These are phyloP conservation scores for Rhexocercosporidium sp. DNA, from an alignment of 2,329 filamentous ascomycete species.

Conservation along the genomic window DNA sequence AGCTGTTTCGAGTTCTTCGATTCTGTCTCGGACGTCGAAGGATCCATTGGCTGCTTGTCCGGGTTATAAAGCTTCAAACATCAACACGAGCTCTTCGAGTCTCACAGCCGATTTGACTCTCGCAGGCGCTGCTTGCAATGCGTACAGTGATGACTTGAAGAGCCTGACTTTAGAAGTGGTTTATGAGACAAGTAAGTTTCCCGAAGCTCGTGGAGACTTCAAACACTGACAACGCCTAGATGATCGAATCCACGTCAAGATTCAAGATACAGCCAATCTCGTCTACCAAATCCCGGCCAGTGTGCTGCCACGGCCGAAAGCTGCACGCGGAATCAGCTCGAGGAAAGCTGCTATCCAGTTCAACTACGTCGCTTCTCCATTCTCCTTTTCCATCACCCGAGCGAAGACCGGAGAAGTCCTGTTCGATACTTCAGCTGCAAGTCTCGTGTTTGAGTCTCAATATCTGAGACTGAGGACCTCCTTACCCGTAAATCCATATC, in stretches of 20 bases:
- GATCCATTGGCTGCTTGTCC: slow-evolving; percentile 48
- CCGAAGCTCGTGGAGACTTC: not conserved
- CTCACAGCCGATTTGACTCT: slow-evolving; percentile 63
- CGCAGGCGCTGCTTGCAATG: slow-evolving; percentile 63
- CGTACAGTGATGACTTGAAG: slow-evolving; percentile 61
- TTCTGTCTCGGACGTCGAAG: slow-evolving; percentile 16
- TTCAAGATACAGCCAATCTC: slow-evolving; percentile 61
- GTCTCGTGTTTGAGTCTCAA: slow-evolving; percentile 67
- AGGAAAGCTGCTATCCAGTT: slow-evolving; percentile 54
- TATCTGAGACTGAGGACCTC: slow-evolving; percentile 66
- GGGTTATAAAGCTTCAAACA: slow-evolving; percentile 58
- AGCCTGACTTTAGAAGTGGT: slow-evolving; percentile 63
- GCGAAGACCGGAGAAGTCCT: slow-evolving; percentile 56
- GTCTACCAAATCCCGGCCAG: slow-evolving; percentile 67
- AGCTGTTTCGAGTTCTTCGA: slow-evolving; percentile 20
- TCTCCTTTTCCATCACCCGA: slow-evolving; percentile 63
- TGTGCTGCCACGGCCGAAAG: slow-evolving; percentile 58
- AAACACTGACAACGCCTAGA: slow-evolving; percentile 45
- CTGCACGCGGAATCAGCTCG: slow-evolving; percentile 39
- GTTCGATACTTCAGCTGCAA: slow-evolving; percentile 63
- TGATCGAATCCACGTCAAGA: slow-evolving; percentile 66
- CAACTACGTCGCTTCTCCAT: slow-evolving; percentile 57
- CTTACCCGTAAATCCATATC: slow-evolving; percentile 60
- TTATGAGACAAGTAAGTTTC: slow-evolving; percentile 59
- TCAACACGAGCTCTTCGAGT: slow-evolving; percentile 48